Evolutionary conservation across 148 eudicot species (phyloP).

Genomic region (Limonium bicolor): DNA sequence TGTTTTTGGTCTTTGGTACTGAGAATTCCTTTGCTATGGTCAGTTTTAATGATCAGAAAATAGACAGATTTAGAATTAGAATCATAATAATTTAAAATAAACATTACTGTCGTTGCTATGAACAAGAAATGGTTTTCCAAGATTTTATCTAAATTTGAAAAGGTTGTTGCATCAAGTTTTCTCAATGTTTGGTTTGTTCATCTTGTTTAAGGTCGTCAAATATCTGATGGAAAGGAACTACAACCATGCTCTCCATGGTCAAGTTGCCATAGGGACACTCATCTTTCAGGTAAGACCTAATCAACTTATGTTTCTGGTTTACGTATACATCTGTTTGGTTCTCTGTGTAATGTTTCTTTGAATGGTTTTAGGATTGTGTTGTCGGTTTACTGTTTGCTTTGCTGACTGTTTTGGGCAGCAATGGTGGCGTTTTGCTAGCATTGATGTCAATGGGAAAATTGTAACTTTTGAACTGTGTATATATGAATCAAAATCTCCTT

Average conservation of each 20-base stretch:
- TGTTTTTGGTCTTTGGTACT: constrained; percentile 4
- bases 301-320: not conserved
- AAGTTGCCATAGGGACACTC: constrained; percentile 97
- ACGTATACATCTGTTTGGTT: constrained; percentile 6
- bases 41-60: too few species aligned
- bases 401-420: constrained; percentile 95
- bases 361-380: constrained; percentile 79
- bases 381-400: constrained; percentile 96
- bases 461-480: too few species aligned
- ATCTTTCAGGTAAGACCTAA: constrained; percentile 65
- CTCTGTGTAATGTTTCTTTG: constrained; percentile 8
- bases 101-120: too few species aligned
- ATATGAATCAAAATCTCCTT: too few species aligned
- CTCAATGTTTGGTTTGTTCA: too few species aligned
- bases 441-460: constrained; percentile 78
- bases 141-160: too few species aligned
- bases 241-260: constrained; percentile 82
- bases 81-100: too few species aligned
- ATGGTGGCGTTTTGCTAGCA: constrained; percentile 69
- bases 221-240: constrained; percentile 68
- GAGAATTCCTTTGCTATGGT: too few species aligned
- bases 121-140: too few species aligned
- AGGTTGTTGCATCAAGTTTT: not conserved
- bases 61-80: too few species aligned
- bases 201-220: constrained; percentile 92